Evolutionary conservation across 2,329 filamentous ascomycete genomes (phyloP), one percentile per base, ranked within the genome.

Genomic region (Neofusicoccum laricinum): DNA sequence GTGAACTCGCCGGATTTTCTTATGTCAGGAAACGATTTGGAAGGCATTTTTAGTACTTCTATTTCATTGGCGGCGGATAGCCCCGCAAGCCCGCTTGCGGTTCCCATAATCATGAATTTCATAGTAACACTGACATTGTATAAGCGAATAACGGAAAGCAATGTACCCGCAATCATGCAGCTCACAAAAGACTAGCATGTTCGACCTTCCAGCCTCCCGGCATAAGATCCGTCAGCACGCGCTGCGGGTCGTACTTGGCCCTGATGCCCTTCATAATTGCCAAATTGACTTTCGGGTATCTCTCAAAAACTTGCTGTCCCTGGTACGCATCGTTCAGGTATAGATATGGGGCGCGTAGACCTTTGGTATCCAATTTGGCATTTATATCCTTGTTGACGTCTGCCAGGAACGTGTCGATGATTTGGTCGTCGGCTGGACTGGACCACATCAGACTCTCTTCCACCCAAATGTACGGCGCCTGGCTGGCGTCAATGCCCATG

Each of bases 251-350:
- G 43, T 75, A 76, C 63, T 71, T 70, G 1, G 61, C 59, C 49
- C 75, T 72, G 46, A 76, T 71, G 34, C 51, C 17, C 57, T 73
- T 68, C 61, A 76, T 46, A 36, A 64, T 68, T 50, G 66, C 61
- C 51, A 76, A 36, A 64, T 76, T 75, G 2, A 64, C 61, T 14
- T 69, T 69, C 25, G 70, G 71, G 53, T 75, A 77, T 41, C 69
- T 67, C 12, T 69, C 62, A 21, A 72, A 73, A 2, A 73, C 64
- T 0, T 66, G 67, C 59, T 72, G 71, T 17, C 71, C 68, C 43
- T 68, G 67, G 19, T 72, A 70, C 3, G 69, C 68, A 57, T 76
- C 68, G 30, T 71, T 71, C 50, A 71, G 69, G 38, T 69, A 71
- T 0, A 64, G 25, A 34, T 30, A 65, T n/a, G 25, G 45, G 17